These are phyloP conservation scores for Neurospora discreta DNA, from an alignment of 495 filamentous ascomycete genomes.

Conservation along the genomic window DNA sequence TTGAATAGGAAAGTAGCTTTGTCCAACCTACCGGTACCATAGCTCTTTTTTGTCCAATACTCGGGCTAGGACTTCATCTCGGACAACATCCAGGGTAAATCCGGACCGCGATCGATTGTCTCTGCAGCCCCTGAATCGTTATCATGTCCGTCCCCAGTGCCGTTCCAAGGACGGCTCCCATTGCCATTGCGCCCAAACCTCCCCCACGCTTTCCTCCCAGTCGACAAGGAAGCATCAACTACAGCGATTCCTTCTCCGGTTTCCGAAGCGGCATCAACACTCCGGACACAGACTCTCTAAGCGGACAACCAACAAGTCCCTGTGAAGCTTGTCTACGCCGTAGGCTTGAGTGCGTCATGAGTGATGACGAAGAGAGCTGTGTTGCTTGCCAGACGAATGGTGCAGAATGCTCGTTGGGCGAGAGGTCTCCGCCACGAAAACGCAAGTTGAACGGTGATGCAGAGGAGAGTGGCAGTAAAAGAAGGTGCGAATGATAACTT, in stretches of 20 bases:
- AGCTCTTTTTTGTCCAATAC: neutral
- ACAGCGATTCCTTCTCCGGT: conserved; percentile 23
- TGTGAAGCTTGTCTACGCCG: conserved; percentile 64
- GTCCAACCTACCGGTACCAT: neutral
- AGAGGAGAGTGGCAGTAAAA: conserved; percentile 44
- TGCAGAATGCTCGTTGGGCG: conserved; percentile 51
- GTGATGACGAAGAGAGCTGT: conserved; percentile 54
- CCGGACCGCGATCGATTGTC: conserved; percentile 4
- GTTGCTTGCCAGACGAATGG: conserved; percentile 51
- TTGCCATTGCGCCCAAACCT: conserved; percentile 46
- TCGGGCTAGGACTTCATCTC: neutral
- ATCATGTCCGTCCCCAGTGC: conserved; percentile 38
- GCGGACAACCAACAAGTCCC: conserved; percentile 25
- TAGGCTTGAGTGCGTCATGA: conserved; percentile 85
- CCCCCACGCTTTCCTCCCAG: conserved; percentile 28
- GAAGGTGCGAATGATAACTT: conserved; percentile 36
- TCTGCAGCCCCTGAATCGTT: conserved; percentile 19
- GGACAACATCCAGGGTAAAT: conserved; percentile 8
- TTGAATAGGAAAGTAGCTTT: neutral
- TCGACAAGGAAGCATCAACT: conserved; percentile 31
- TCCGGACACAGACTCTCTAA: conserved; percentile 38
- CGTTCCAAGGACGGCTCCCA: conserved; percentile 44
- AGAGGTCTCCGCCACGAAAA: conserved; percentile 62
- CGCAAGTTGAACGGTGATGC: conserved; percentile 55
- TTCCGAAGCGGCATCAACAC: conserved; percentile 38